Evolutionary conservation across 768 basidiomycete genomes (phyloP), one percentile per base, ranked within the genome.

Genomic region (Crepidotus variabilis): DNA sequence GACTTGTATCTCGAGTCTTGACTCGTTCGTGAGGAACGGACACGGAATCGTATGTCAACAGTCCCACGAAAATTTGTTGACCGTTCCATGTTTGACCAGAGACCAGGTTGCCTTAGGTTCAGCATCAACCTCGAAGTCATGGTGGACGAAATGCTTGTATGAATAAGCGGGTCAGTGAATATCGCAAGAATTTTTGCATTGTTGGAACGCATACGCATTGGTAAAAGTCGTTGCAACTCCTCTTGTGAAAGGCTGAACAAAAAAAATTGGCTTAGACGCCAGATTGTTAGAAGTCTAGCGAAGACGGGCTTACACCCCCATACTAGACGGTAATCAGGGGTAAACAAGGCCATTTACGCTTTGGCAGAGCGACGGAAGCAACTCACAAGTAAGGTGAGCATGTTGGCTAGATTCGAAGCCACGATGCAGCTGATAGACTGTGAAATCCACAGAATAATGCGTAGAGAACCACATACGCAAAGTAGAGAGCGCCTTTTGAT

Each of bases 401-500:
- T 75, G 58, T 76, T 76, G 2, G 60, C 67, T n/a, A 75, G 50
- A 50, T 73, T 75, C 73, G 2, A 73, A 65, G 10, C 75, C 75
- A 49, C 6, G 23, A 49, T 49, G 22, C 33, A 7, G 7, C 23
- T 18, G n/a, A 7, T 49, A 20, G 14, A 8, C 7, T 22, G 3
- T 24, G 43, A 54, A 22, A 16, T 46, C n/a, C 16, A 3, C 36
- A 5, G 13, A 21, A 28, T 28, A 13, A 8, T 16, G 33, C 8
- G 18, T 50, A 20, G 5, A 11, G 43, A 7, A 2, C 47, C 35
- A 24, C 60, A 32, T 56, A 74, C 74, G 64, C 68, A 59, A 74
- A 75, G 60, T 77, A 75, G 2, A 76, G 55, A 0, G 73, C 63
- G 6, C 76, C 77, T 49, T 4, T 28, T 4, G 3, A 21, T 14